Evolutionary conservation across 2,329 filamentous ascomycete species (phyloP).

Genomic region (Paraconiothyrium sp.): DNA sequence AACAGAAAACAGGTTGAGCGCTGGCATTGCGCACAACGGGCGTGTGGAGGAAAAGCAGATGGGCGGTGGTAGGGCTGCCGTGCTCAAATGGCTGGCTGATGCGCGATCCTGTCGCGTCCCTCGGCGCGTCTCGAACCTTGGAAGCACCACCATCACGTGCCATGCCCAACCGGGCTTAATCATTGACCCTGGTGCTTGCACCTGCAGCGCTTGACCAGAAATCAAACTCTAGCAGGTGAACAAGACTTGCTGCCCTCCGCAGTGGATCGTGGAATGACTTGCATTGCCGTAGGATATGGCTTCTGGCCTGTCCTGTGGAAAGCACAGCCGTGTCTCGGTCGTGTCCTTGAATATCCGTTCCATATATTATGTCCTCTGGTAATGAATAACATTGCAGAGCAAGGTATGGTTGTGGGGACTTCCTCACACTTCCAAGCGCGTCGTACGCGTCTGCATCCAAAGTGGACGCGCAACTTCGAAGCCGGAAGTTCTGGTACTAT

Average conservation of each 20-base stretch:
- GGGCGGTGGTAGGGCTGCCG: slow-evolving; percentile 13
- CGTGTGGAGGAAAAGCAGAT: slow-evolving; percentile 22
- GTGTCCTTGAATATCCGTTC: too few species aligned
- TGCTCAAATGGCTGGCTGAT: slow-evolving; percentile 10
- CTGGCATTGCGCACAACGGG: slow-evolving; percentile 37
- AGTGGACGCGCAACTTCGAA: not conserved
- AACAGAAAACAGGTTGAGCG: slow-evolving; percentile 26
- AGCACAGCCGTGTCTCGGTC: too few species aligned
- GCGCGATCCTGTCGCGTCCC: not conserved
- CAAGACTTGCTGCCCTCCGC: not conserved
- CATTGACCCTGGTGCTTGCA: not conserved
- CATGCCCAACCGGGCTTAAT: not conserved
- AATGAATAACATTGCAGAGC: too few species aligned
- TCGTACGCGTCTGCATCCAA: not conserved
- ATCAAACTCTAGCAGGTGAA: not conserved
- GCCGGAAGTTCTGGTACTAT: not conserved
- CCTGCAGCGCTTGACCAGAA: too few species aligned
- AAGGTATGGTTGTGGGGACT: too few species aligned
- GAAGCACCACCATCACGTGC: not conserved
- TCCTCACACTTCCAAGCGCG: too few species aligned
- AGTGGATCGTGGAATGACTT: too few species aligned
- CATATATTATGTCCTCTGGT: too few species aligned
- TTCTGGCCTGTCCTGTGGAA: too few species aligned
- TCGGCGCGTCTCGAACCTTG: slow-evolving; percentile 5
- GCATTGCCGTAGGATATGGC: too few species aligned